Conservation (phyloP, 177 flowering plant species). For the Vitis hybrid region DNA sequence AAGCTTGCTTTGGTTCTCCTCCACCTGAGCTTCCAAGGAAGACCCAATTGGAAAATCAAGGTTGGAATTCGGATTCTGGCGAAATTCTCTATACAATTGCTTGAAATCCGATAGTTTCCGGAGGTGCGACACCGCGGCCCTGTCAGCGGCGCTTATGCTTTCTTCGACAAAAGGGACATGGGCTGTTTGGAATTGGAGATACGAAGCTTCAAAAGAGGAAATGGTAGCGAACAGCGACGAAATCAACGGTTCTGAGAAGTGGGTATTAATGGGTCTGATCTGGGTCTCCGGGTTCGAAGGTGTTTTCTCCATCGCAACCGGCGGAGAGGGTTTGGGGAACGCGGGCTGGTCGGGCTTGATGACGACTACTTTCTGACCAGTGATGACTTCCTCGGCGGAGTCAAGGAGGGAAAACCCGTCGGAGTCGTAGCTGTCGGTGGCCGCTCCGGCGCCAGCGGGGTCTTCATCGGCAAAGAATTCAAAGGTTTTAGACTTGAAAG, state of each 20-base stretch:
- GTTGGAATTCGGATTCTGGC: conserved; percentile 26
- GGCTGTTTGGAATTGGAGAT: conserved; percentile 82
- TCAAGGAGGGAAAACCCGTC: conserved; percentile 61
- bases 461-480: conserved; percentile 86
- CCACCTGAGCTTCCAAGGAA: conserved; percentile 72
- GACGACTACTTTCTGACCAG: conserved; percentile 80
- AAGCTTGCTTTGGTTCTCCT: conserved; percentile 91
- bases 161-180: conserved; percentile 76
- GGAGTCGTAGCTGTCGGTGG: conserved; percentile 20
- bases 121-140: conserved; percentile 57
- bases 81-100: conserved; percentile 34
- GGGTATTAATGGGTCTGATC: conserved; percentile 18
- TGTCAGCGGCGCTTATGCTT: conserved; percentile 56
- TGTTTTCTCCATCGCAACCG: neutral
- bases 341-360: conserved; percentile 66
- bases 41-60: conserved; percentile 46
- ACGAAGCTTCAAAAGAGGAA: conserved; percentile 84
- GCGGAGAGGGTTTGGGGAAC: conserved; percentile 8
- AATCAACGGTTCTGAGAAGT: conserved; percentile 38
- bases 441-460: conserved; percentile 8
- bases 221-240: conserved; percentile 70
- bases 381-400: conserved; percentile 75
- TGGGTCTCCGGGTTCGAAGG: neutral
- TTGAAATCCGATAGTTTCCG: conserved; percentile 68
- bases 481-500: conserved; percentile 84